phyloP scores from a whole-genome alignment of 1,284 basidiomycete species.

The Trichosporon faecale region DNA sequence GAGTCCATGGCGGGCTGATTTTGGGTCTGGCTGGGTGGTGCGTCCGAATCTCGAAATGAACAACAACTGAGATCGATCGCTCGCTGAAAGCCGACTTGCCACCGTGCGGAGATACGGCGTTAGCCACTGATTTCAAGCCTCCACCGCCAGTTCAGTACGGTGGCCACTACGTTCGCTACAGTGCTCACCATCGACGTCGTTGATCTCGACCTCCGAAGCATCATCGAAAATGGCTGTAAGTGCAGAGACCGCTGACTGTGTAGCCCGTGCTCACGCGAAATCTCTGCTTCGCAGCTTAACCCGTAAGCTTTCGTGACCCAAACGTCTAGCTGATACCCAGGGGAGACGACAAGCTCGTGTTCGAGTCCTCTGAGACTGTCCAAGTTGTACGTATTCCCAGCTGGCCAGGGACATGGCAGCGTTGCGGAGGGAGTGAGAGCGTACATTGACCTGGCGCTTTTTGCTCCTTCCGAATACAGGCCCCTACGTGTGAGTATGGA shows the following conservation, averaged over 20 bases:
- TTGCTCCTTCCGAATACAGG: constrained; percentile 52
- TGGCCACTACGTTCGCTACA: background rate
- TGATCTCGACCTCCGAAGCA: constrained; percentile 10
- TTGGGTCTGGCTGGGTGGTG: background rate
- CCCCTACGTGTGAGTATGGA: constrained; percentile 50
- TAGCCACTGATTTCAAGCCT: constrained; percentile 23
- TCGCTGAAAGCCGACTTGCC: constrained; percentile 11
- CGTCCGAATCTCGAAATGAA: background rate
- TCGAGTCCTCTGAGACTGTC: constrained; percentile 95
- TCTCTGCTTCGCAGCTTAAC: constrained; percentile 41
- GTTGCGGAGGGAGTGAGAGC: constrained; percentile 49
- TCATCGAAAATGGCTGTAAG: constrained; percentile 63
- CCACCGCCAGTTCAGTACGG: background rate
- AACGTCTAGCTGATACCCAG: constrained; percentile 26
- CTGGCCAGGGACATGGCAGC: constrained; percentile 31
- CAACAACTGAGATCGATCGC: background rate
- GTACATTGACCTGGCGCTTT: constrained; percentile 46
- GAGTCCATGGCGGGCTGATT: constrained; percentile 67
- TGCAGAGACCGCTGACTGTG: constrained; percentile 48
- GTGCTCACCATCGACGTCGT: constrained; percentile 10
- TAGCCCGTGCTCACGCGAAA: constrained; percentile 22
- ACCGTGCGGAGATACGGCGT: constrained; percentile 16
- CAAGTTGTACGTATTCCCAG: constrained; percentile 58
- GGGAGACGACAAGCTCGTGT: constrained; percentile 74
- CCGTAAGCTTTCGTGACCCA: constrained; percentile 30